Evolutionary conservation across 2,329 filamentous ascomycete species (phyloP).

Genomic region (Ophiostoma sp.): DNA sequence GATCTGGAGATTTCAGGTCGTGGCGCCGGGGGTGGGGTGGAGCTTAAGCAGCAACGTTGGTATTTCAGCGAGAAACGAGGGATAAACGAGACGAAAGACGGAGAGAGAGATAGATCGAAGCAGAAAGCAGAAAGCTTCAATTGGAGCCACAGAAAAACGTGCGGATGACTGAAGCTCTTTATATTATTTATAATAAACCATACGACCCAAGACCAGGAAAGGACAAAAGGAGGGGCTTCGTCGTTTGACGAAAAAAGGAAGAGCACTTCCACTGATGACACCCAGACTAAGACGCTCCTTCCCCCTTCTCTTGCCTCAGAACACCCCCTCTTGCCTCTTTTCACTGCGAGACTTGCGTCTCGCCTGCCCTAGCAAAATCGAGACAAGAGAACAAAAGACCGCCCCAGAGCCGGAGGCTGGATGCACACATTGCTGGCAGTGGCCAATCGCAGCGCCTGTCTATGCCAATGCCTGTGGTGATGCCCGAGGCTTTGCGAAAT

Average conservation of each 20-base stretch:
- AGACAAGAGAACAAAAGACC: background rate
- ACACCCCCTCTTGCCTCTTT: background rate
- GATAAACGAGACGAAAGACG: constrained; percentile 4
- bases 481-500: constrained; percentile 26
- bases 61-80: constrained; percentile 18
- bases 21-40: constrained; percentile 21
- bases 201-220: constrained; percentile 1
- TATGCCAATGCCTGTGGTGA: constrained; percentile 18
- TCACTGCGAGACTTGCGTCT: background rate
- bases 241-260: constrained; percentile 4
- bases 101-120: background rate
- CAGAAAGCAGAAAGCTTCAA: background rate
- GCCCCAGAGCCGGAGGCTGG: constrained; percentile 18
- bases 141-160: background rate
- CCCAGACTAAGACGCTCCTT: constrained; percentile 15
- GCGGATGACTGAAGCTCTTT: constrained; percentile 23
- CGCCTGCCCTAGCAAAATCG: constrained; percentile 11
- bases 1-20: constrained; percentile 18
- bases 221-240: constrained; percentile 22
- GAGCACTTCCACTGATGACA: constrained; percentile 9
- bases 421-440: constrained; percentile 2
- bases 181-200: constrained; percentile 21
- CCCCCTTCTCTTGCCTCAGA: background rate
- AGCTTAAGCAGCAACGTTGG: constrained; percentile 7
- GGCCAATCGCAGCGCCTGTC: constrained; percentile 10